phyloP scores from a whole-genome alignment of 768 basidiomycete genomes.

The Trichaptum fuscoviolaceum region DNA sequence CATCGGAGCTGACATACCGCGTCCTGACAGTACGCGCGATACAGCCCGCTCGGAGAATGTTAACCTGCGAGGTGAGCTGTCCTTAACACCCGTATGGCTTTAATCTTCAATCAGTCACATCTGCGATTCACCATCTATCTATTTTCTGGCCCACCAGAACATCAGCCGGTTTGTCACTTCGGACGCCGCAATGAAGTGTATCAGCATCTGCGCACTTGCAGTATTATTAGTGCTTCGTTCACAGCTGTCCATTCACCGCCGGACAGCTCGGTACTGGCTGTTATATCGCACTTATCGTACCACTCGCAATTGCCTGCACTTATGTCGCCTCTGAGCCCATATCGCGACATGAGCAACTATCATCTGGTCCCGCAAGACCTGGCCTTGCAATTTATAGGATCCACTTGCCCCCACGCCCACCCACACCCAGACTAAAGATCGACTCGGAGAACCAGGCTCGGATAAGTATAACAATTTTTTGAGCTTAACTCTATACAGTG shows the following conservation, averaged over 20 bases:
- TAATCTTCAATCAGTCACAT: conserved; percentile 1
- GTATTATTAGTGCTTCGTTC: background rate
- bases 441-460: background rate
- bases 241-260: background rate
- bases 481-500: background rate
- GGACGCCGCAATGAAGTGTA: background rate
- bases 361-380: background rate
- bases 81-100: background rate
- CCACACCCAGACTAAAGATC: background rate
- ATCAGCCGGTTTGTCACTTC: background rate
- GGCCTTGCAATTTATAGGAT: background rate
- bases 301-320: background rate
- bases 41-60: background rate
- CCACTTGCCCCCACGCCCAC: background rate
- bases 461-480: background rate
- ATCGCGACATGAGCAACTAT: background rate
- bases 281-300: background rate
- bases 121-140: background rate
- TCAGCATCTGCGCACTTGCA: too few relatives aligned
- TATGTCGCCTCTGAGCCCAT: background rate
- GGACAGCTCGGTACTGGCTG: background rate
- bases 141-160: background rate
- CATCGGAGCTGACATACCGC: background rate
- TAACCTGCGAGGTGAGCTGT: background rate
- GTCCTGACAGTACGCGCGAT: background rate